Evolutionary conservation across 306 rosid species (phyloP).

Genomic region (Vicia villosa): DNA sequence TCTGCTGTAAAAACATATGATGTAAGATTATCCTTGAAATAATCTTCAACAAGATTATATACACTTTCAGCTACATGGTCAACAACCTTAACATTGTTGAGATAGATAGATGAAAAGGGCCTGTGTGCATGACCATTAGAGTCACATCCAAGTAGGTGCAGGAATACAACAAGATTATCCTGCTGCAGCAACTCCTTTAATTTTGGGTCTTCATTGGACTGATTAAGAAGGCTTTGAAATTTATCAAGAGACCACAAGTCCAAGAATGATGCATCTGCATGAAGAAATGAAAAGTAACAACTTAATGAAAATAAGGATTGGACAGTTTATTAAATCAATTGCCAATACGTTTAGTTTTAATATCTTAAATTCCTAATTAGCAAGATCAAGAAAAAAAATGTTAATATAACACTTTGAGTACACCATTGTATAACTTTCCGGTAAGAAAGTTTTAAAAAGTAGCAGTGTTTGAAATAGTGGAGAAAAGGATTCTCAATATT

Average conservation of each 20-base stretch:
- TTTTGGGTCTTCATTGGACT: constrained; percentile 67
- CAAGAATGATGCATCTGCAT: constrained; percentile 89
- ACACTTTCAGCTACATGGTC: constrained; percentile 84
- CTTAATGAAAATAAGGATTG: constrained; percentile 23
- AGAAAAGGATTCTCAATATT: not conserved
- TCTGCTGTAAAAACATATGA: constrained; percentile 86
- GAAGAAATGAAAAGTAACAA: constrained; percentile 28
- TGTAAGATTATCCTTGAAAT: constrained; percentile 75
- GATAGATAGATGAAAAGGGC: constrained; percentile 83
- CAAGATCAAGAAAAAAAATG: not conserved
- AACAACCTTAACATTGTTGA: constrained; percentile 86
- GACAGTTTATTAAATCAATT: constrained; percentile 10
- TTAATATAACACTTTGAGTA: constrained; percentile 17
- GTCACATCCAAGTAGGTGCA: constrained; percentile 92
- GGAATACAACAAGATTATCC: constrained; percentile 74
- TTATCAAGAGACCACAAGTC: constrained; percentile 93
- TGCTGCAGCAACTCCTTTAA: constrained; percentile 64
- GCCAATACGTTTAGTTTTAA: not conserved
- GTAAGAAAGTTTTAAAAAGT: not conserved
- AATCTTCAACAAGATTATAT: constrained; percentile 69
- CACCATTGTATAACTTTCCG: not conserved
- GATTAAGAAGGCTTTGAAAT: constrained; percentile 73
- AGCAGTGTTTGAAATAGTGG: not conserved
- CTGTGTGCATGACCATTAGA: constrained; percentile 94
- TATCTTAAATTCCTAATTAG: not conserved